A percentile compares a stretch with the other conserved stretches of the same genome.
Conservation (phyloP, 2,329 filamentous ascomycete genomes). For the Hymenoscyphus albidus region DNA sequence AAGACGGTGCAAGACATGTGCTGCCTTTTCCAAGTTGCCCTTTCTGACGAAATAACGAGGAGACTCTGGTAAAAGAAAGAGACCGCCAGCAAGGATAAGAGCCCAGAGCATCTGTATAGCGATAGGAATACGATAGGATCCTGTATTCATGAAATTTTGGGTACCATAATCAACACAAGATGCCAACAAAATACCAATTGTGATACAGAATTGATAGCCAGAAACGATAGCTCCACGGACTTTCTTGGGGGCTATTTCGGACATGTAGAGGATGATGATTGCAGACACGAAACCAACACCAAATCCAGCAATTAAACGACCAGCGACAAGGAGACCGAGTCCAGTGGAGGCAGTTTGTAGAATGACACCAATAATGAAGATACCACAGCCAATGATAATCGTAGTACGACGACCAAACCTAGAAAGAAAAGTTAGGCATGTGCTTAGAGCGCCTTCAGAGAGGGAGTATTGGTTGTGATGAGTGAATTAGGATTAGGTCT, state of each 20-base stretch:
- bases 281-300: conserved; percentile 80
- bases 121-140: conserved; percentile 77
- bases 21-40: conserved; percentile 63
- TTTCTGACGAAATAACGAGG: conserved; percentile 83
- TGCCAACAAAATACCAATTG: conserved; percentile 72
- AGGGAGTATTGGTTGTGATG: neutral
- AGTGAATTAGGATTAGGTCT: neutral
- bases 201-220: conserved; percentile 81
- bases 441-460: neutral
- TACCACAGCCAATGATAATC: conserved; percentile 56
- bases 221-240: conserved; percentile 77
- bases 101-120: conserved; percentile 78
- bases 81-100: conserved; percentile 66
- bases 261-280: conserved; percentile 79
- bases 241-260: conserved; percentile 56
- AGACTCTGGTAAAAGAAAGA: conserved; percentile 77
- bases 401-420: conserved; percentile 61
- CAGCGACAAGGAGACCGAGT: conserved; percentile 44
- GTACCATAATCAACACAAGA: conserved; percentile 71
- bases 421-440: neutral
- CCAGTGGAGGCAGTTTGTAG: conserved; percentile 62
- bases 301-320: conserved; percentile 70
- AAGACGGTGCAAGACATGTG: conserved; percentile 58
- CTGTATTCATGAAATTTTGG: conserved; percentile 56
- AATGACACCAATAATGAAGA: conserved; percentile 63